phyloP scores from a whole-genome alignment of 768 basidiomycete genomes.

The Chlorophyllum brunneum region DNA sequence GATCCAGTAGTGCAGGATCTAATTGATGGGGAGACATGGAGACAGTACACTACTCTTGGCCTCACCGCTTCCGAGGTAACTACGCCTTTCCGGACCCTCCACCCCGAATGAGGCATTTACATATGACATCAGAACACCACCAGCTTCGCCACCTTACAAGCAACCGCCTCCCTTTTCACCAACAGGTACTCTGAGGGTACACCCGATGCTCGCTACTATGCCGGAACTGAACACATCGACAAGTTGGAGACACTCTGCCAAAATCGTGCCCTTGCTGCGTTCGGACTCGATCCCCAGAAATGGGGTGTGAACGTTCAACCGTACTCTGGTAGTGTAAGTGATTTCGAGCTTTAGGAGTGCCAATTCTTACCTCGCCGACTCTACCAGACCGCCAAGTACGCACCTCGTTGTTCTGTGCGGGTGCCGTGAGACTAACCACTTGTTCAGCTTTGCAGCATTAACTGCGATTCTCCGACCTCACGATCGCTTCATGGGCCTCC shows the following conservation, averaged over 20 bases:
- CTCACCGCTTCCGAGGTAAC: conserved; percentile 96
- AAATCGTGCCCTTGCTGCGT: conserved; percentile 92
- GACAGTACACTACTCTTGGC: conserved; percentile 95
- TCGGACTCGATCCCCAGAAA: conserved; percentile 86
- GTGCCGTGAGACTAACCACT: conserved; percentile 16
- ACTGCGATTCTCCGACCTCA: conserved; percentile 96
- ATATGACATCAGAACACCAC: conserved; percentile 81
- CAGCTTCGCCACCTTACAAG: conserved; percentile 92
- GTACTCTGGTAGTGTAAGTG: conserved; percentile 85
- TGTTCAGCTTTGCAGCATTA: conserved; percentile 84
- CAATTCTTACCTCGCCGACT: not conserved
- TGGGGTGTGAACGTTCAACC: conserved; percentile 99
- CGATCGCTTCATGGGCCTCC: conserved; percentile 98
- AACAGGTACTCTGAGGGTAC: conserved; percentile 99
- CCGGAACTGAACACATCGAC: conserved; percentile 97
- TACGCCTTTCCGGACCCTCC: not conserved
- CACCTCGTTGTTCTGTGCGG: conserved; percentile 11
- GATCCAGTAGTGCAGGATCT: conserved; percentile 96
- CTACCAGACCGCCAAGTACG: conserved; percentile 83
- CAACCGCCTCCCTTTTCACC: conserved; percentile 96
- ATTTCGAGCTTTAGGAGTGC: not conserved
- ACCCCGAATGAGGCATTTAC: not conserved
- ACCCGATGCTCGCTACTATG: conserved; percentile 92
- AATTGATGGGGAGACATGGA: conserved; percentile 98
- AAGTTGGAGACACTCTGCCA: conserved; percentile 93